A percentile compares a stretch with the other conserved stretches of the same genome.
Evolutionary conservation across 768 basidiomycete genomes (phyloP).

Genomic region (Xerocomus spinulosus): DNA sequence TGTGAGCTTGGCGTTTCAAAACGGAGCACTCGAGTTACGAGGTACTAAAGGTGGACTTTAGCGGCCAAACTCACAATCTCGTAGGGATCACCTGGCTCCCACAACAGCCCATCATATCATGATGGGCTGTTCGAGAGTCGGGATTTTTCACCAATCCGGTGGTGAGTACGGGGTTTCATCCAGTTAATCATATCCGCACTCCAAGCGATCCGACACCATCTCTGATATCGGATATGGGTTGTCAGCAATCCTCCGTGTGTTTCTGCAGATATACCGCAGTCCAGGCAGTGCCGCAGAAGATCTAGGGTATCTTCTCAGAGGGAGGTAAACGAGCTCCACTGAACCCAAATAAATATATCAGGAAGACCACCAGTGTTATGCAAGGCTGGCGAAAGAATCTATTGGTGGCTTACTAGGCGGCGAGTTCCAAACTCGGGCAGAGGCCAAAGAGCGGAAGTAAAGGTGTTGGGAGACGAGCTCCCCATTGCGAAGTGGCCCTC

Average conservation of each 20-base stretch:
- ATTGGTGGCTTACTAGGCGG: neutral
- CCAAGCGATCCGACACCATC: neutral
- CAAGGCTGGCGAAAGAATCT: neutral
- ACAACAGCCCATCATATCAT: neutral
- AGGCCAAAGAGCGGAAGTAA: neutral
- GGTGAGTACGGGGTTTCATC: neutral
- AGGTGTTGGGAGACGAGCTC: too few species aligned
- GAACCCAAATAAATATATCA: neutral
- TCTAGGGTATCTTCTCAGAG: neutral
- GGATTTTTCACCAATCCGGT: neutral
- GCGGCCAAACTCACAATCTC: neutral
- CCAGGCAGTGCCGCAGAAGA: slow-evolving; percentile 11
- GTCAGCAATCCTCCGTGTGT: slow-evolving; percentile 3
- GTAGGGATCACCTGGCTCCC: neutral
- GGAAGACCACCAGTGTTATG: neutral
- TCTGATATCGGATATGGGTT: neutral
- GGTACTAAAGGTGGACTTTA: neutral
- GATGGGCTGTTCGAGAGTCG: neutral
- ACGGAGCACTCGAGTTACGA: neutral
- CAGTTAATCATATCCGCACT: neutral
- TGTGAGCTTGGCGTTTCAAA: slow-evolving; percentile 15
- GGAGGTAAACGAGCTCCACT: neutral
- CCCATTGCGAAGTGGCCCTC: too few species aligned
- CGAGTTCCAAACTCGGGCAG: neutral
- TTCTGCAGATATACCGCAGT: slow-evolving; percentile 10